Base-by-base conservation (phyloP, 202 grass and related monocot genomes). In the Sporobolus alterniflorus region DNA sequence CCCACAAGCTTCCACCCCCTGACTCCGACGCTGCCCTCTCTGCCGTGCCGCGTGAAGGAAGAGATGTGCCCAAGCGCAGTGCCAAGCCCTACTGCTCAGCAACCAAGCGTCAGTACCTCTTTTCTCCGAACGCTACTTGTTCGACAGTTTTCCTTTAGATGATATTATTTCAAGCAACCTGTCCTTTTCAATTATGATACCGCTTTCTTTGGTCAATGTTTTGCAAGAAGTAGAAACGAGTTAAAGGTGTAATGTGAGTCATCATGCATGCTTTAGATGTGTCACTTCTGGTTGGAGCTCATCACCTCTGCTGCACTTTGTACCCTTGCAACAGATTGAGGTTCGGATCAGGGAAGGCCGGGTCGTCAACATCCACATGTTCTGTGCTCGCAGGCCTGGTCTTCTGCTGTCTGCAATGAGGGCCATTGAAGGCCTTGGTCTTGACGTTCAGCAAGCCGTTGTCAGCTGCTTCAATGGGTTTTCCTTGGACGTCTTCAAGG, bases 381-480 rank as follows among this genome's bases (percentile, higher is more conserved):
- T 96, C 64, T 94, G 96, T 3, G 81, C 93, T 49, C 96, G 93
- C 78, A 88, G 88, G 89, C 91, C 96, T 6, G 96, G 96, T 32
- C 77, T 99, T 36, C 81, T 96, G 60, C 93, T 96, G 0, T 94
- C 91, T 34, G 72, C 96, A 24, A 94, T 99, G 96, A 94, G 72
- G 39, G 96, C 91, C 1, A 89, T 99, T 1, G 96, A 99, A 80
- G 71, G 85, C 31, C 57, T 62, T 5, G 57, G 57, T 30, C 57
- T 99, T 10, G 96, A 98, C 51, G 89, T 98, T 55, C 93, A 98
- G 33, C 96, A 98, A 86, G 96, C 93, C 67, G 96, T 98, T 26
- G 78, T 88, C 81, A 98, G 96, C 73, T 98, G 96, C 78, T 98
- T 96, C 92, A 98, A 94, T 76, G 96, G 93, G 20, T 98, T 98